A percentile compares a stretch with the other conserved stretches of the same genome.
Evolutionary conservation across 129 eudicot genomes (phyloP).

Genomic region (Sambucus nigra): DNA sequence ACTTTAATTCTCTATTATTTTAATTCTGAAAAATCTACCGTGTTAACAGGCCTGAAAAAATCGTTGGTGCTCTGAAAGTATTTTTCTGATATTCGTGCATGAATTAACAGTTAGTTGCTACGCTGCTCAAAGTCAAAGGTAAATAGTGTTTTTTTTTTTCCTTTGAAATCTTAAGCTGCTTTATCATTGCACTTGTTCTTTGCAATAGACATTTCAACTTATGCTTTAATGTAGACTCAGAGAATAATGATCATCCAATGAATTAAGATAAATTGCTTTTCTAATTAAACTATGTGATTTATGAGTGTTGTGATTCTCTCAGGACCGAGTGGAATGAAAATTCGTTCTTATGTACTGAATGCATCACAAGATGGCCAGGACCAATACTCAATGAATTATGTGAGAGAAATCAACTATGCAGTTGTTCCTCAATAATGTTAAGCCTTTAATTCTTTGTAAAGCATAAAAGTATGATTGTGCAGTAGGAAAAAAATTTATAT

Average conservation of each 20-base stretch:
- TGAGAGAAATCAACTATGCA: background rate
- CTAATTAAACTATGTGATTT: background rate
- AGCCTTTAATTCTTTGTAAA: background rate
- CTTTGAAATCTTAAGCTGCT: background rate
- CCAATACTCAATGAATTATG: background rate
- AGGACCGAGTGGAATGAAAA: background rate
- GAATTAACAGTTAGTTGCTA: slow-evolving; percentile 9
- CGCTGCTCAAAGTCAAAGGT: slow-evolving; percentile 16
- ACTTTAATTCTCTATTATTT: too few species aligned
- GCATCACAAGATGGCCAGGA: background rate
- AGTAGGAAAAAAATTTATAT: too few species aligned
- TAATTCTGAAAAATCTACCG: background rate
- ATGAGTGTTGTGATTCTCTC: background rate
- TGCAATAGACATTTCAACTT: background rate
- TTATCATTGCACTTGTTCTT: background rate
- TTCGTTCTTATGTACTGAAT: background rate
- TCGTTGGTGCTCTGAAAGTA: slow-evolving; percentile 59
- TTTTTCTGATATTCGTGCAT: slow-evolving; percentile 32
- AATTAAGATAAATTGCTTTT: background rate
- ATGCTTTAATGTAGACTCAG: background rate
- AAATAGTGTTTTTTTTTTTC: background rate
- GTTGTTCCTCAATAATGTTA: background rate
- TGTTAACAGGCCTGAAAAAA: slow-evolving; percentile 90
- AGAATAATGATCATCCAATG: too few species aligned
- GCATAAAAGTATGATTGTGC: background rate